Evolutionary conservation across 176 grass and related monocot genomes (phyloP).

Genomic region (Metroxylon sagu): DNA sequence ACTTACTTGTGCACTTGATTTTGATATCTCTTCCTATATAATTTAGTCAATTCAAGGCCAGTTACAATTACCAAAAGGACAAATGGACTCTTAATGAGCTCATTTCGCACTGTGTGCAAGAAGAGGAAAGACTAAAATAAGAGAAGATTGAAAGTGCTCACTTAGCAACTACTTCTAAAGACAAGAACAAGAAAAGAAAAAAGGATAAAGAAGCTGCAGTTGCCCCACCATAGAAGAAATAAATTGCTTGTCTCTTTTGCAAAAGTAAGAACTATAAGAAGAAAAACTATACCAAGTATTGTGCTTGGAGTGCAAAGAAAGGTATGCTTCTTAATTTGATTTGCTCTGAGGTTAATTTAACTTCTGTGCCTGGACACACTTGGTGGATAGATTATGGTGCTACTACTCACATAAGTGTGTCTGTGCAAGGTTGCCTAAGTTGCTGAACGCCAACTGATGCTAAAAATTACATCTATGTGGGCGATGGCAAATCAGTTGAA

Average conservation of each 20-base stretch:
- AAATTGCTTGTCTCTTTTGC: too few relatives aligned
- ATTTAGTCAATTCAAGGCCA: background rate
- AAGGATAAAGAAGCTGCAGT: too few relatives aligned
- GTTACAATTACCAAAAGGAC: background rate
- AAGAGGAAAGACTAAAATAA: too few relatives aligned
- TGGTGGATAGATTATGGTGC: constrained; percentile 8
- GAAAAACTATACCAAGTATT: background rate
- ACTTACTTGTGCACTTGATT: background rate
- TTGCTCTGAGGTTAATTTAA: constrained; percentile 16
- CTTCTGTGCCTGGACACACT: constrained; percentile 2
- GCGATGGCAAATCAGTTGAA: background rate
- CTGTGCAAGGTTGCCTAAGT: background rate
- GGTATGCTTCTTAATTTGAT: background rate
- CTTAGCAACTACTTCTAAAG: too few relatives aligned
- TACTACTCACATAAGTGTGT: constrained; percentile 9
- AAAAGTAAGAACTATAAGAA: too few relatives aligned
- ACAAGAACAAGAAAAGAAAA: too few relatives aligned
- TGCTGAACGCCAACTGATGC: background rate
- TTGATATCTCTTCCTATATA: background rate
- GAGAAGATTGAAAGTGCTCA: too few relatives aligned
- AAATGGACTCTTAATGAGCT: background rate
- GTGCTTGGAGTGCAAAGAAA: background rate
- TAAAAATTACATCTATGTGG: constrained; percentile 15
- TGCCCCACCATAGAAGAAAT: too few relatives aligned
- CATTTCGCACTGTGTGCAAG: too few relatives aligned